Evolutionary conservation across 169 alveolate genomes (phyloP).

Genomic region (Cystoisospora suis): DNA sequence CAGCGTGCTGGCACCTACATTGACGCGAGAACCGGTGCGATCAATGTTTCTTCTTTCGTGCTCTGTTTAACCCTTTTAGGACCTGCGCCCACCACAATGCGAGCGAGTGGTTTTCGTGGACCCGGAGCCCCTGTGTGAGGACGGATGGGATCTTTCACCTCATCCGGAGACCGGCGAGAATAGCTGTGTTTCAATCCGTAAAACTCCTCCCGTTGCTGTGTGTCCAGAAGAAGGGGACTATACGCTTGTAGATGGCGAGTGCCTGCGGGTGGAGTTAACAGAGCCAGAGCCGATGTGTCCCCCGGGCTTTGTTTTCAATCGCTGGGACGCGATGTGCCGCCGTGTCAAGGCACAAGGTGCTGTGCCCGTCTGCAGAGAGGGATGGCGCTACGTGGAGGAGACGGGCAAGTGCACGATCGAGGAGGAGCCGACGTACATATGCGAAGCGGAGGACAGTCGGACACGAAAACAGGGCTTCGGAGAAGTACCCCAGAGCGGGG

Average conservation of each 20-base stretch:
- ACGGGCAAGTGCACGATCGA: slow-evolving; percentile 28
- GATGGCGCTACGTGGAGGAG: neutral
- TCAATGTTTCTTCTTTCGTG: no score
- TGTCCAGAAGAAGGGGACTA: slow-evolving; percentile 2
- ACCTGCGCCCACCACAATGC: neutral
- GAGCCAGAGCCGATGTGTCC: slow-evolving; percentile 1
- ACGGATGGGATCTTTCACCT: neutral
- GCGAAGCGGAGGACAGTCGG: neutral
- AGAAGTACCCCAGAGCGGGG: no score
- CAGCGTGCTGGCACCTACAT: no score
- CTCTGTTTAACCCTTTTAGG: neutral
- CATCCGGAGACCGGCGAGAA: neutral
- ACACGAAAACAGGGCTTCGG: neutral
- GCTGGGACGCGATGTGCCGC: slow-evolving; percentile 1
- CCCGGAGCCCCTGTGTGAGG: neutral
- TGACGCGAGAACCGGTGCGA: no score
- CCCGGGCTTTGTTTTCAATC: slow-evolving; percentile 18
- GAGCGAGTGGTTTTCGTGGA: neutral
- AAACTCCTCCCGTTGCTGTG: neutral
- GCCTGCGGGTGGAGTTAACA: neutral
- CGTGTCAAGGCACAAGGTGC: neutral
- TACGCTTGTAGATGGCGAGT: neutral
- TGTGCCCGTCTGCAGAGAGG: slow-evolving; percentile 21
- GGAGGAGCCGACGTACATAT: slow-evolving; percentile 24
- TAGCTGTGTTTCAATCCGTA: neutral